These are phyloP conservation scores for Mortierella hygrophila DNA, from an alignment of 192 early-diverging fungal species.

Conservation along the genomic window DNA sequence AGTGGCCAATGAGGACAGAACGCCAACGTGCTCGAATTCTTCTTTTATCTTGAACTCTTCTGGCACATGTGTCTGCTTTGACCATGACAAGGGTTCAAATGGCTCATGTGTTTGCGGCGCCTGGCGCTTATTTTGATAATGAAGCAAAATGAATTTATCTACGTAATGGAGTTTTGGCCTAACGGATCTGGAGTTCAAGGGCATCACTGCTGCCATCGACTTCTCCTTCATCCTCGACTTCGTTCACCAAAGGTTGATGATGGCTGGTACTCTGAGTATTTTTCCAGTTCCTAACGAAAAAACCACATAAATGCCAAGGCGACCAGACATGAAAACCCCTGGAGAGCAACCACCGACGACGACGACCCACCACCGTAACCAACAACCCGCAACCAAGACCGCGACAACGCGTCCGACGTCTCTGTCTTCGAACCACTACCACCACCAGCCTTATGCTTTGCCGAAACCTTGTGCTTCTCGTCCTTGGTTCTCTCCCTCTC, in stretches of 20 bases:
- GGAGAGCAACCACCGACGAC: constrained; percentile 4
- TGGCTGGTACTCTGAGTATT: not conserved
- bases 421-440: not conserved
- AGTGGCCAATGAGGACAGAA: too few relatives aligned
- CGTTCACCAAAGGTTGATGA: not conserved
- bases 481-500: not conserved
- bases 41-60: not conserved
- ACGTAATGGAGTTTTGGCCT: not conserved
- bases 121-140: not conserved
- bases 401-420: not conserved
- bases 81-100: not conserved
- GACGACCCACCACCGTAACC: not conserved
- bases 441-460: not conserved
- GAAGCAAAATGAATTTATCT: not conserved
- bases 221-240: not conserved
- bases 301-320: constrained; percentile 19
- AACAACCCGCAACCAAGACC: not conserved
- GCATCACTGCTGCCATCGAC: not conserved
- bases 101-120: not conserved
- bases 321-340: constrained; percentile 22
- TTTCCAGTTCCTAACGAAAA: constrained; percentile 27
- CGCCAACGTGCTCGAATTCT: not conserved
- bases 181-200: not conserved
- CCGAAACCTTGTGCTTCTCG: not conserved
- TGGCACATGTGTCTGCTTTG: not conserved